A percentile compares a stretch with the other conserved stretches of the same genome.
Evolutionary conservation across 2,329 filamentous ascomycete genomes (phyloP).

Genomic region (Phialophora expanda): DNA sequence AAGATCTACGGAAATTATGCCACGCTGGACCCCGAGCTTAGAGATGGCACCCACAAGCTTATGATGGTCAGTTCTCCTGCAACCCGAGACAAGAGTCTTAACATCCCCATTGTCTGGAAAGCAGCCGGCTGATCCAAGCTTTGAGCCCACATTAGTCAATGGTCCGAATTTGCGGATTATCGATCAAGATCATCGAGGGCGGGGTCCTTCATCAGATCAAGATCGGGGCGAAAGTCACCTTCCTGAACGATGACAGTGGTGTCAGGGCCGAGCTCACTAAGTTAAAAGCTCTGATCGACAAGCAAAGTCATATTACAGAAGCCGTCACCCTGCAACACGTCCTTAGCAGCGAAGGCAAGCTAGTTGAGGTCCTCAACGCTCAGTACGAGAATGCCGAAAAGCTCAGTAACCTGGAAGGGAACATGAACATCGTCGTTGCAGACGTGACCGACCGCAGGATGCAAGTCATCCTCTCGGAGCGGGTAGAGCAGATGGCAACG

Average conservation of each 20-base stretch:
- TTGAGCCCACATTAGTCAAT: neutral
- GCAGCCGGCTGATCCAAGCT: neutral
- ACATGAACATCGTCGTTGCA: slow-evolving; percentile 3
- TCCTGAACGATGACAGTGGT: slow-evolving; percentile 42
- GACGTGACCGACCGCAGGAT: slow-evolving; percentile 10
- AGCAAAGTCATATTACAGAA: slow-evolving; percentile 41
- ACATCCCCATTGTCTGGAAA: neutral
- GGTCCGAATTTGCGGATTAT: neutral
- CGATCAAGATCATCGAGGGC: neutral
- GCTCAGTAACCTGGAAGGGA: slow-evolving; percentile 5
- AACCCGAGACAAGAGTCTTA: neutral
- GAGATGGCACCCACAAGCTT: neutral
- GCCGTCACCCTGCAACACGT: slow-evolving; percentile 34
- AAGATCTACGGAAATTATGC: slow-evolving; percentile 5
- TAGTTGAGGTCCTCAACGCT: slow-evolving; percentile 4
- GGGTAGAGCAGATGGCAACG: slow-evolving; percentile 3
- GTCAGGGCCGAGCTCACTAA: slow-evolving; percentile 39
- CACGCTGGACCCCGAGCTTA: neutral
- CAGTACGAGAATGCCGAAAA: slow-evolving; percentile 13
- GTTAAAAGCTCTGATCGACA: slow-evolving; percentile 40
- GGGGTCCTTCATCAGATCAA: slow-evolving; percentile 2
- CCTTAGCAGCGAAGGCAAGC: slow-evolving; percentile 9
- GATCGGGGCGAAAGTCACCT: slow-evolving; percentile 38
- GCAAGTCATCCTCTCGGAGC: slow-evolving; percentile 9
- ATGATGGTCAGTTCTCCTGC: neutral